A percentile compares a stretch with the other conserved stretches of the same genome.
phyloP scores from a whole-genome alignment of 495 filamentous ascomycete species.

The Diplogelasinospora grovesii region DNA sequence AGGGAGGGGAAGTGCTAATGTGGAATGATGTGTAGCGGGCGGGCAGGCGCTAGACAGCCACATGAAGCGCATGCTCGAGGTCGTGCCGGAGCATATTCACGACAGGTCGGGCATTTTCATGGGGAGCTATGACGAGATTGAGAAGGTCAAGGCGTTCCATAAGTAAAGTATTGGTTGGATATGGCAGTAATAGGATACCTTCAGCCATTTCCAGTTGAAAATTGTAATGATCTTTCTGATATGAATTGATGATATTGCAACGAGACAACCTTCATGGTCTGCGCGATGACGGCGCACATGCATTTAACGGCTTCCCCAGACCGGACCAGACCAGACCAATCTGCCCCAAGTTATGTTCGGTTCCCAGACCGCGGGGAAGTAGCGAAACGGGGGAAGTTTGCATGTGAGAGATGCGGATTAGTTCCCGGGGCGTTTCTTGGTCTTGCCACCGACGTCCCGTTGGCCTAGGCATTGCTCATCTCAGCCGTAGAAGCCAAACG shows the following conservation, averaged over 20 bases:
- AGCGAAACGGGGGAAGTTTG: too few species aligned
- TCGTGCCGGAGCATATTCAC: constrained; percentile 90
- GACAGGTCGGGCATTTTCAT: constrained; percentile 94
- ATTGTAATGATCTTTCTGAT: neutral
- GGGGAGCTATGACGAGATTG: constrained; percentile 88
- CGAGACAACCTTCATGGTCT: neutral
- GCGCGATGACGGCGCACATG: too few species aligned
- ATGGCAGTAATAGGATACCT: neutral
- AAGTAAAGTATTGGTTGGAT: constrained; percentile 21
- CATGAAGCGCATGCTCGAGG: constrained; percentile 82
- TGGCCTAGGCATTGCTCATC: too few species aligned
- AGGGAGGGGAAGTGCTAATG: too few species aligned
- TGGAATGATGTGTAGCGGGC: constrained; percentile 60
- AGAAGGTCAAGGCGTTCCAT: constrained; percentile 78
- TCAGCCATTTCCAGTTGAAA: neutral
- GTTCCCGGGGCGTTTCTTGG: too few species aligned
- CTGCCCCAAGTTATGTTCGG: too few species aligned
- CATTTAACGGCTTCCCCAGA: neutral
- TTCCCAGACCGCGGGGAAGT: too few species aligned
- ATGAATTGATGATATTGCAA: neutral
- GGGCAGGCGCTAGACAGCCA: constrained; percentile 84
- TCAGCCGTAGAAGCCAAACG: too few species aligned
- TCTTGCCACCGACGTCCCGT: too few species aligned
- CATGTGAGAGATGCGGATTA: too few species aligned
- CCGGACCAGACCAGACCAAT: too few species aligned